These are phyloP conservation scores for Saprolegnia diclina DNA, from an alignment of 352 stramenopile species.

Conservation along the genomic window DNA sequence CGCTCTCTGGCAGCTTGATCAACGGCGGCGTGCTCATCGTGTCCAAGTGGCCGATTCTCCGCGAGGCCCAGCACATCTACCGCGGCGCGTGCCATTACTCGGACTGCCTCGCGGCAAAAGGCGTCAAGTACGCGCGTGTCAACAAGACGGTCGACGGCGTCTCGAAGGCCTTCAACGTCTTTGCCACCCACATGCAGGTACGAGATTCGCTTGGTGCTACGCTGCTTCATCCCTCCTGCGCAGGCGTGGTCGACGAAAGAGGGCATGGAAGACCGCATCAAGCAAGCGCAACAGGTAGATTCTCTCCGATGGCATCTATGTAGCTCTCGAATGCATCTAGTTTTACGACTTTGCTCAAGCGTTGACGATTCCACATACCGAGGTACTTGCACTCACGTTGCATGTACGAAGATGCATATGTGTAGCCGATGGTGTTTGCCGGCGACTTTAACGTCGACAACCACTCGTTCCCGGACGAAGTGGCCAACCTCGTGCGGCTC, in stretches of 20 bases:
- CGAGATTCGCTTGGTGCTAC: background rate
- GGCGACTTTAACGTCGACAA: constrained; percentile 85
- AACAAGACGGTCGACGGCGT: constrained; percentile 46
- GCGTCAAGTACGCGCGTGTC: constrained; percentile 73
- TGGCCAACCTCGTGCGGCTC: constrained; percentile 51
- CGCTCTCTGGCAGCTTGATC: constrained; percentile 51
- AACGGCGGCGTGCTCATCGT: constrained; percentile 78
- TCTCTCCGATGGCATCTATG: constrained; percentile 3
- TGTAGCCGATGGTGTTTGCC: constrained; percentile 69
- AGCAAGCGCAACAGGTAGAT: constrained; percentile 62
- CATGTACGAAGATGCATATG: background rate
- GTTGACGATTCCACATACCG: constrained; percentile 53
- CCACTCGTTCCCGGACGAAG: constrained; percentile 62
- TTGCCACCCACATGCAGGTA: constrained; percentile 81
- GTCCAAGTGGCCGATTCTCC: constrained; percentile 73
- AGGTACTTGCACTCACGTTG: constrained; percentile 34
- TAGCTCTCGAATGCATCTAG: constrained; percentile 27
- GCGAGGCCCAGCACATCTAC: constrained; percentile 75
- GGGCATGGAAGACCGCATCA: constrained; percentile 50
- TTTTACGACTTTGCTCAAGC: constrained; percentile 60
- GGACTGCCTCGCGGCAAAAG: constrained; percentile 76
- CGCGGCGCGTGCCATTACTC: constrained; percentile 71
- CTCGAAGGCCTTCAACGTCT: constrained; percentile 80
- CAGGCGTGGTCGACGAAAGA: constrained; percentile 72
- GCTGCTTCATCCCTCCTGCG: background rate